Percentiles rank a stretch among this genome's conserved stretches.
These are phyloP conservation scores for Dictyostelium intermedium DNA, from an alignment of 78 protist genomes.

Conservation along the genomic window DNA sequence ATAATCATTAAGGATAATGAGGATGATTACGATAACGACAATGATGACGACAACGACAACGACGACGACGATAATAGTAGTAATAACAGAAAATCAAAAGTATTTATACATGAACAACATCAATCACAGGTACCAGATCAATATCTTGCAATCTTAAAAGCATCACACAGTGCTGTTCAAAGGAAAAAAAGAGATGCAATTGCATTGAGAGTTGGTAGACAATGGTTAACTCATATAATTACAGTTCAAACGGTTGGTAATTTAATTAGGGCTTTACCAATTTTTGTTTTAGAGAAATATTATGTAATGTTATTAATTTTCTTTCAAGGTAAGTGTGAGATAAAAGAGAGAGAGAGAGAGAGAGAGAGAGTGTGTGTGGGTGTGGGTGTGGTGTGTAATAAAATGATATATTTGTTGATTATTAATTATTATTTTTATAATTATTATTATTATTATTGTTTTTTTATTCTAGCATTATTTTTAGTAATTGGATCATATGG, in stretches of 20 bases:
- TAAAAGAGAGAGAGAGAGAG: no score
- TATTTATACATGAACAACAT: conserved; percentile 61
- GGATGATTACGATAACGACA: neutral
- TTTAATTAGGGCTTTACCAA: conserved; percentile 56
- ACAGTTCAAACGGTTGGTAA: conserved; percentile 57
- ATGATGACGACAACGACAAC: neutral
- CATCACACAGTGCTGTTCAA: conserved; percentile 30
- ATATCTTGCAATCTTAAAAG: conserved; percentile 35
- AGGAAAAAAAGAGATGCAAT: conserved; percentile 36
- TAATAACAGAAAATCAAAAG: neutral
- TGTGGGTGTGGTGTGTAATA: no score
- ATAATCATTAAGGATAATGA: neutral
- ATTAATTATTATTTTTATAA: neutral
- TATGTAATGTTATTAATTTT: conserved; percentile 74
- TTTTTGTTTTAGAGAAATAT: conserved; percentile 67
- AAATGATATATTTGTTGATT: no score
- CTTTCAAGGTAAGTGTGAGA: conserved; percentile 61
- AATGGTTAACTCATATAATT: conserved; percentile 47
- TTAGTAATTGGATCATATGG: conserved; percentile 76
- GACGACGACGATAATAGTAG: no score
- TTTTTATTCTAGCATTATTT: conserved; percentile 39
- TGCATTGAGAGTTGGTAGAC: conserved; percentile 42
- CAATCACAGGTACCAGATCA: conserved; percentile 41
- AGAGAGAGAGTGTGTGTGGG: no score
- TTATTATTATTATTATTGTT: neutral